Base-by-base conservation (phyloP, 1,284 basidiomycete genomes). In the Exobasidium cylindrosporum region DNA sequence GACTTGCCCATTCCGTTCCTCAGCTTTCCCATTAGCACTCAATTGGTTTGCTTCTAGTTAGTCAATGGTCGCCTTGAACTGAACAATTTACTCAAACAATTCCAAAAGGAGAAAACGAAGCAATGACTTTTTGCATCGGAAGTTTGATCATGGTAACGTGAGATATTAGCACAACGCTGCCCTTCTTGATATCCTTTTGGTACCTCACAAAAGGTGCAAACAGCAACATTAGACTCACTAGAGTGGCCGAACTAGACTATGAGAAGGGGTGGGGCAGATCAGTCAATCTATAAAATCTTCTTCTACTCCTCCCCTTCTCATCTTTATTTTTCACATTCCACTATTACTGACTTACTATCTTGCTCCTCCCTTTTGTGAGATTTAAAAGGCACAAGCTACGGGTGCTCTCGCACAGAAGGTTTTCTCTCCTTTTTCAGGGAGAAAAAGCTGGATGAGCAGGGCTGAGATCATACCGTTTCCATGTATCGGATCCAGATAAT, bases 41-140 rank as follows among this genome's bases (percentile, higher is more conserved):
- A 79, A 79, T 61, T 79, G 77, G 77, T 72, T 79, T 66, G 72
- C 77, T 53, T 76, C 74, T 64, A 78, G 77, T 79, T 71, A 73
- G 77, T 79, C 24, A 29, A 26, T 7, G 6, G 11, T 24, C 46
- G 7, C 13, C n/a, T n/a, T n/a, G n/a, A n/a, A n/a, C n/a, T n/a
- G n/a, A n/a, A n/a, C n/a, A n/a, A n/a, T n/a, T n/a, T n/a, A n/a
- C n/a, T n/a, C n/a, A n/a, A n/a, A n/a, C n/a, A n/a, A 45, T 45
- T n/a, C n/a, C 43, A 1, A 45, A 21, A 45, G 43, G 43, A 21
- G 43, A 45, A 21, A n/a, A 21, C 21, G 43, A n/a, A 21, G 43
- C 43, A 45, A 45, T 1, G 43, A 45, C 43, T n/a, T 21, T 21
- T n/a, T 21, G 1, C 43, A n/a, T 45, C n/a, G n/a, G n/a, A n/a